phyloP scores from a whole-genome alignment of 768 basidiomycete species.

The Tylopilus intermedius region DNA sequence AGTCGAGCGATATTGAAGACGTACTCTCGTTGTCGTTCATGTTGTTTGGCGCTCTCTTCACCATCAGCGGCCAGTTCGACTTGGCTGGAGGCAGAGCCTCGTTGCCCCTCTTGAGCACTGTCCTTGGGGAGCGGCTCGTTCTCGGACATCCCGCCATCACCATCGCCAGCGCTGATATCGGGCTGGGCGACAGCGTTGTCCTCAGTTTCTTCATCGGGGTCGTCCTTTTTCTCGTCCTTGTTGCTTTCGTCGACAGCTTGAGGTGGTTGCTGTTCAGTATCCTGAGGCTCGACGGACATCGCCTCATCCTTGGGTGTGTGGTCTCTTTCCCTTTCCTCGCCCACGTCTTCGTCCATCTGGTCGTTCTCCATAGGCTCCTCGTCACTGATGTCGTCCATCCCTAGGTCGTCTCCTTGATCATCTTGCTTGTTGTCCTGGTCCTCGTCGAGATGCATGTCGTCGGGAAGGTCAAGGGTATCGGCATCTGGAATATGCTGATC shows the following conservation, averaged over 20 bases:
- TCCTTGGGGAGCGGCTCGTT: conserved; percentile 17
- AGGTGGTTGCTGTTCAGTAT: conserved; percentile 15
- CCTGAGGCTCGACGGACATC: conserved; percentile 23
- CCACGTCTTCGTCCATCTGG: conserved; percentile 26
- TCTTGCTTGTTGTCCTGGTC: conserved; percentile 28
- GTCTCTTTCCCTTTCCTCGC: conserved; percentile 2
- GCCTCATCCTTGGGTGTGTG: conserved; percentile 15
- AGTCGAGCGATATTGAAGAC: background rate
- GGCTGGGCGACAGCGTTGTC: conserved; percentile 31
- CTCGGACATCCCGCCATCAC: conserved; percentile 16
- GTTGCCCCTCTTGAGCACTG: conserved; percentile 19
- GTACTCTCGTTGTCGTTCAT: conserved; percentile 9
- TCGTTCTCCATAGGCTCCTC: conserved; percentile 23
- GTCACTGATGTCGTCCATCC: conserved; percentile 37
- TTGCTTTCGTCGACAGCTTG: conserved; percentile 17
- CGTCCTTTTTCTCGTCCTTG: conserved; percentile 23
- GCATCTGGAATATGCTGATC: conserved; percentile 76
- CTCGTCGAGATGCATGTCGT: conserved; percentile 66
- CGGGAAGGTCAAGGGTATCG: conserved; percentile 83
- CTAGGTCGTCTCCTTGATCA: conserved; percentile 21
- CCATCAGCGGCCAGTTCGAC: conserved; percentile 10
- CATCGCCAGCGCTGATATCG: conserved; percentile 31
- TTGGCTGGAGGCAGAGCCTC: conserved; percentile 13
- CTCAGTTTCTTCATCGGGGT: conserved; percentile 25
- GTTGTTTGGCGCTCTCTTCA: conserved; percentile 26